Evolutionary conservation across 495 filamentous ascomycete species (phyloP).

Genomic region (Talaromyces stipitatus): DNA sequence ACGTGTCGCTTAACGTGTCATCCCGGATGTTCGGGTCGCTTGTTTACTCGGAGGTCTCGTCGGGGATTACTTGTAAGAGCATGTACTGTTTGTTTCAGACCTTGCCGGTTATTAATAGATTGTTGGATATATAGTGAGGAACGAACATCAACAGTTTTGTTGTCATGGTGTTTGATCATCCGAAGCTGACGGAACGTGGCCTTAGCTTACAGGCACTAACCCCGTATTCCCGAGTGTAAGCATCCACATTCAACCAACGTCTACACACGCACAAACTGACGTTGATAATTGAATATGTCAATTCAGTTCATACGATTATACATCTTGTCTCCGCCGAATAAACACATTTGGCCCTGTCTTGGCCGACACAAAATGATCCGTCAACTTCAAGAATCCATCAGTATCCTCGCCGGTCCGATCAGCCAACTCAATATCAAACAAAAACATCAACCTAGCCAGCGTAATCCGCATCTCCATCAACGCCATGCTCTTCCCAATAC

Average conservation of each 20-base stretch:
- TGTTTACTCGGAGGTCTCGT: background rate
- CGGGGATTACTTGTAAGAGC: background rate
- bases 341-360: conserved; percentile 40
- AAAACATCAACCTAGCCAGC: conserved; percentile 39
- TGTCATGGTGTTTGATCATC: no score
- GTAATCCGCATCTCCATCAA: conserved; percentile 47
- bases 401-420: conserved; percentile 34
- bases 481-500: conserved; percentile 52
- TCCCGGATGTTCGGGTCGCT: background rate
- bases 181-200: no score
- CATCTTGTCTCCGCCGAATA: conserved; percentile 12
- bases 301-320: no score
- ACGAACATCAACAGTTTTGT: no score
- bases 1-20: background rate
- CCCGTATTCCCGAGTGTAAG: no score
- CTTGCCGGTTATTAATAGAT: no score
- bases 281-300: no score
- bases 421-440: conserved; percentile 36
- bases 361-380: conserved; percentile 41
- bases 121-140: no score
- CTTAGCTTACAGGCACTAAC: no score
- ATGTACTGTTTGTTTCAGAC: background rate
- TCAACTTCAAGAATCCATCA: conserved; percentile 32
- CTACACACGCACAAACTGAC: no score
- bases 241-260: no score